Evolutionary conservation across 306 rosid genomes (phyloP).

Genomic region (Cicer yamashitae): DNA sequence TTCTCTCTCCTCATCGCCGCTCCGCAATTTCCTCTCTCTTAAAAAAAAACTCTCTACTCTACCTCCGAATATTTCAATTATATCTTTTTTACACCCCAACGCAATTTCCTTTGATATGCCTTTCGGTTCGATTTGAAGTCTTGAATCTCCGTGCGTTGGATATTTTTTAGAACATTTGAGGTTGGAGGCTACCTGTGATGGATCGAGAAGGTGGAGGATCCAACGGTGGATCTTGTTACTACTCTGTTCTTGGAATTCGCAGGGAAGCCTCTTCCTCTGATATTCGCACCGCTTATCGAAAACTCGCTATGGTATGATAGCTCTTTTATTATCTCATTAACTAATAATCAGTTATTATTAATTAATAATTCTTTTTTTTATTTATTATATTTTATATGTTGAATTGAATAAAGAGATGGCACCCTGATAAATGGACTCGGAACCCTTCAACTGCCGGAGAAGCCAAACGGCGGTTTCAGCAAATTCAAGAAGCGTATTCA

Average conservation of each 20-base stretch:
- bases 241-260: slow-evolving; percentile 81
- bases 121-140: neutral
- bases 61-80: neutral
- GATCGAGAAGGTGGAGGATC: slow-evolving; percentile 86
- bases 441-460: slow-evolving; percentile 70
- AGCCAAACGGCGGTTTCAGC: slow-evolving; percentile 87
- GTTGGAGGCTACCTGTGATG: slow-evolving; percentile 46
- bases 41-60: neutral
- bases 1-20: slow-evolving; percentile 46
- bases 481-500: slow-evolving; percentile 91
- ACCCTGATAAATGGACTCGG: slow-evolving; percentile 80
- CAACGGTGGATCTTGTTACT: slow-evolving; percentile 83
- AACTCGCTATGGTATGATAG: slow-evolving; percentile 76
- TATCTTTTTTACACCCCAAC: neutral
- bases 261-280: slow-evolving; percentile 88
- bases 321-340: neutral
- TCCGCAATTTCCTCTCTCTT: slow-evolving; percentile 5
- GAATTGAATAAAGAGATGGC: slow-evolving; percentile 73
- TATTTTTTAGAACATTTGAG: neutral
- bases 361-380: neutral
- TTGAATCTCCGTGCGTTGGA: neutral
- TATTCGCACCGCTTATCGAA: slow-evolving; percentile 86
- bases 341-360: neutral
- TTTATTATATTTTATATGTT: neutral
- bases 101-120: neutral